Evolutionary conservation across 805 yeast genomes (phyloP), one percentile per base, ranked within the genome.

Genomic region (Yamadazyma scolyti): DNA sequence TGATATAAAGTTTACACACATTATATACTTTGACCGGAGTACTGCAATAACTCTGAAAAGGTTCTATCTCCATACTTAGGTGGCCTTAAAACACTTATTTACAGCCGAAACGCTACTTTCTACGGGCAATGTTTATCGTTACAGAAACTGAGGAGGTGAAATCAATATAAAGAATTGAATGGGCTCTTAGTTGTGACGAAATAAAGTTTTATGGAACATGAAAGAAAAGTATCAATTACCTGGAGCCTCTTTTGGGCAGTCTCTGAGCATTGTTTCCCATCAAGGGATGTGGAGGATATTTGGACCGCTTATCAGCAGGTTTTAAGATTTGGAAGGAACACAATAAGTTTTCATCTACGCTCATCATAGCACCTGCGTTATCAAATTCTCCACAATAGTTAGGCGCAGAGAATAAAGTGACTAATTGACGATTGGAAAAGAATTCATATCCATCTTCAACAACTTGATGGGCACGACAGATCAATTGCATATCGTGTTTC

Each of bases 311-410:
- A 61, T 93, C 97, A 29, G 98, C 97, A 18, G 98, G 98, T 65
- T 90, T 90, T 60, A 90, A 76, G 53, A 90, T 90, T 62, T 83
- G 93, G 78, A 90, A 90, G 12, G 96, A 88, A 69, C 98, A 90
- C 50, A 90, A 71, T 52, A 90, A 74, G 60, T 89, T 80, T 66
- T 90, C 97, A 61, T 90, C 97, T 35, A 90, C 97, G 52, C 93
- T 79, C 98, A 90, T 90, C 97, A 93, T 90, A 23, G 98, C 98
- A 55, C 97, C 98, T 2, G 97, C 97, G 54, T 90, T 90, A 62
- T 90, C 98, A 57, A 90, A 90, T 62, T 93, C 97, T 51, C 98
- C 97, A 73, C n/a, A n/a, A n/a, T n/a, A n/a, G n/a, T n/a, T n/a
- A n/a, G n/a, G n/a, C n/a, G n/a, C n/a, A n/a, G n/a, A 79, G 60